Conservation (phyloP, 2,329 filamentous ascomycete species). For the Apiospora aurea region DNA sequence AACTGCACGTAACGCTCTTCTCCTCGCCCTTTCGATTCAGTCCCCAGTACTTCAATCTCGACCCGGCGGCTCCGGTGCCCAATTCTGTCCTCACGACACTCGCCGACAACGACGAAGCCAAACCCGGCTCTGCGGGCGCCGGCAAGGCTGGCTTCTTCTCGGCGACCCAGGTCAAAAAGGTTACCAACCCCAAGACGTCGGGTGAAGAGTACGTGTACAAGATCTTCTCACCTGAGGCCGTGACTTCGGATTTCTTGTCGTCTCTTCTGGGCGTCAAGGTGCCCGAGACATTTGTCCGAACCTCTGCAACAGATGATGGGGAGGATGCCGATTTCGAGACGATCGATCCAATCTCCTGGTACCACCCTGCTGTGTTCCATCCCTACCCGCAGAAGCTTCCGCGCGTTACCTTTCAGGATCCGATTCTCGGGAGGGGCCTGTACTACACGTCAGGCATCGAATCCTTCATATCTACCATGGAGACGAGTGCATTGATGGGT, state of each 20-base stretch:
- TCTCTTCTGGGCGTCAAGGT: slow-evolving; percentile 57
- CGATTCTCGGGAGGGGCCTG: slow-evolving; percentile 69
- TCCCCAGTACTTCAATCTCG: slow-evolving; percentile 74
- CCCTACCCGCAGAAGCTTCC: slow-evolving; percentile 88
- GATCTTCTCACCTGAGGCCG: slow-evolving; percentile 65
- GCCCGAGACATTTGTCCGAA: slow-evolving; percentile 47
- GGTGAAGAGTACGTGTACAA: slow-evolving; percentile 68
- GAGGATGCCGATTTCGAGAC: slow-evolving; percentile 39
- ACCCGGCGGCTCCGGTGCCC: slow-evolving; percentile 65
- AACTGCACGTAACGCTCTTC: slow-evolving; percentile 89
- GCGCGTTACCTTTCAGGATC: slow-evolving; percentile 85
- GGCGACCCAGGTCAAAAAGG: slow-evolving; percentile 74
- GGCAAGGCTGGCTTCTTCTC: slow-evolving; percentile 85
- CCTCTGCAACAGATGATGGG: slow-evolving; percentile 29
- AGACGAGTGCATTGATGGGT: slow-evolving; percentile 92
- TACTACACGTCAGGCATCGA: slow-evolving; percentile 84
- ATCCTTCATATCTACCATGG: slow-evolving; percentile 96
- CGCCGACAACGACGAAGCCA: slow-evolving; percentile 60
- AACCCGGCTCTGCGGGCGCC: slow-evolving; percentile 62
- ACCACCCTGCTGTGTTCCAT: slow-evolving; percentile 78
- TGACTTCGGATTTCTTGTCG: slow-evolving; percentile 61
- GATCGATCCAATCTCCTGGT: slow-evolving; percentile 73
- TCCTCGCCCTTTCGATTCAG: slow-evolving; percentile 78
- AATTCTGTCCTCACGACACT: slow-evolving; percentile 85
- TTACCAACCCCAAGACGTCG: slow-evolving; percentile 65